phyloP scores from a whole-genome alignment of 1,284 basidiomycete genomes.

The Inonotus obliquus region DNA sequence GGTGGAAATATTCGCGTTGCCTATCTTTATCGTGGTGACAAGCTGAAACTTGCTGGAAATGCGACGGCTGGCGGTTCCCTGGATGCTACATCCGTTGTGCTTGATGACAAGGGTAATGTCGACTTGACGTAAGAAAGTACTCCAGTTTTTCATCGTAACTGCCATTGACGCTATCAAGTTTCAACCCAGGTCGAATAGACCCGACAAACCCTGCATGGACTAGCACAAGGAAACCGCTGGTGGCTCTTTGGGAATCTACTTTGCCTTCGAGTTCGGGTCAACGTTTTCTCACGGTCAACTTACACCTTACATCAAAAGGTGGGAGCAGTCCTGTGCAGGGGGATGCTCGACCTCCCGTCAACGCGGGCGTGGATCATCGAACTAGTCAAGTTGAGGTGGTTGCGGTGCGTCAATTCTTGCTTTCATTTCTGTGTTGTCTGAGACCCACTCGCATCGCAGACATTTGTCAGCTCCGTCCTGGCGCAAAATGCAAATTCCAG shows the following conservation, averaged over 20 bases:
- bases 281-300: slow-evolving; percentile 54
- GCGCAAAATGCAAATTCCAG: slow-evolving; percentile 41
- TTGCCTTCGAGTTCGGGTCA: slow-evolving; percentile 29
- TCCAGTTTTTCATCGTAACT: background rate
- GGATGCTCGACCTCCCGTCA: slow-evolving; percentile 55
- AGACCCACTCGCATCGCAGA: slow-evolving; percentile 29
- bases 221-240: slow-evolving; percentile 58
- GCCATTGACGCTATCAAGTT: slow-evolving; percentile 29
- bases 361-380: slow-evolving; percentile 44
- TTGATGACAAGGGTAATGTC: slow-evolving; percentile 33
- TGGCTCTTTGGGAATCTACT: slow-evolving; percentile 50
- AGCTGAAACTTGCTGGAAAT: slow-evolving; percentile 43
- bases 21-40: slow-evolving; percentile 50
- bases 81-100: slow-evolving; percentile 40
- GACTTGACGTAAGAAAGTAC: slow-evolving; percentile 40
- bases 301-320: slow-evolving; percentile 57
- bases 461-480: slow-evolving; percentile 47
- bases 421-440: background rate
- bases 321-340: slow-evolving; percentile 53
- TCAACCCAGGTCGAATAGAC: slow-evolving; percentile 61
- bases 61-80: slow-evolving; percentile 44
- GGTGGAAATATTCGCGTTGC: slow-evolving; percentile 64
- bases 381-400: slow-evolving; percentile 47
- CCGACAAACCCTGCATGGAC: slow-evolving; percentile 53
- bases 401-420: slow-evolving; percentile 31